Base-by-base conservation (phyloP, 2,329 filamentous ascomycete genomes). In the Penicillium sp. region DNA sequence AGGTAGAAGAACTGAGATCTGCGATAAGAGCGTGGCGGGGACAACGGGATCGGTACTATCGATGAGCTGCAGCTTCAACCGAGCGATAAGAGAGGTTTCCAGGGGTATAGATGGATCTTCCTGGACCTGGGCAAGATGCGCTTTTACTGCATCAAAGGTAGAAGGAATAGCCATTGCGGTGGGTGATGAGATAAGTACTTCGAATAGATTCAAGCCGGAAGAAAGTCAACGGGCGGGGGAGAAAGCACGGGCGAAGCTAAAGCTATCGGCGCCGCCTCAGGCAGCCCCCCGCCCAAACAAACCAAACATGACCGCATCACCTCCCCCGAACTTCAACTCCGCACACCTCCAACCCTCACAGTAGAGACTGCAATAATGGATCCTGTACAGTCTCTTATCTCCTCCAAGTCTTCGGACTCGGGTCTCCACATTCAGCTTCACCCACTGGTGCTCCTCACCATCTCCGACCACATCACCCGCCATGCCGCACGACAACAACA, bases 401-500 rank as follows among this genome's bases (percentile, higher is more conserved):
- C 89, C 6, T 84, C 83, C 61, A 90, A 88, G 78, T 84, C 87
- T 5, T 87, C 87, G 45, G 91, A 95, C 77, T 89, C 89, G 22
- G 87, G 88, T 55, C 87, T 96, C 49, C 89, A 92, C 67, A 88
- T 93, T 59, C 88, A 93, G 70, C 87, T 99, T 19, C 95, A 99
- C 73, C 95, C 95, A 28, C 89, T 99, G 53, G 93, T 97, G 56
- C 90, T 98, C 68, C 91, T 99, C 79, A 96, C 91, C 67, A 95
- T 99, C 72, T 97, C 94, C 70, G 95, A 99, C 79, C 96, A 96
- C 77, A 93, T 98, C 76, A 96, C 94, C 61, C 88, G 95, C 63
- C 93, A 97, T 78, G 91, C 89, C 1, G 85, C 97, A 60, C 88
- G 95, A 62, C 82, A 88, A 56, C 89, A 93, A 71, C 77, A 82